A percentile compares a stretch with the other conserved stretches of the same genome.
phyloP scores from a whole-genome alignment of 768 basidiomycete genomes.

The Leccinum subgranulosum region DNA sequence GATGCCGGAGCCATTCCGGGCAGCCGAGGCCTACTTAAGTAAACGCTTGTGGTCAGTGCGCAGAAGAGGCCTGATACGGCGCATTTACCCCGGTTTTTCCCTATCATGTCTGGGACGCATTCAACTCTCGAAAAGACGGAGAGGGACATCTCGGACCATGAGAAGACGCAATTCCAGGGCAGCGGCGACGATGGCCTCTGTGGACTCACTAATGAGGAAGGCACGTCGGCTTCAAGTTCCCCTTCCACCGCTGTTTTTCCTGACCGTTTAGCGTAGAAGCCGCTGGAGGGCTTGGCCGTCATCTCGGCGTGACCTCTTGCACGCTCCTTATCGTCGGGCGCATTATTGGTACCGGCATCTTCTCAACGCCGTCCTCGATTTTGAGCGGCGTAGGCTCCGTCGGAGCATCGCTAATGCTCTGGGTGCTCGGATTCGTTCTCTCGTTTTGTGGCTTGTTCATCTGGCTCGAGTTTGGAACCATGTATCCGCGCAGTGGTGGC shows the following conservation, averaged over 20 bases:
- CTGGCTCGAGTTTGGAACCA: conserved; percentile 62
- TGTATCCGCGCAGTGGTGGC: conserved; percentile 60
- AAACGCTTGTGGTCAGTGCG: neutral
- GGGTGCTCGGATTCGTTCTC: conserved; percentile 58
- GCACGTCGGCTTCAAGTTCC: conserved; percentile 18
- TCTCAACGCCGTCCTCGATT: conserved; percentile 60
- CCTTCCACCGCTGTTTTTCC: neutral
- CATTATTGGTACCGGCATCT: conserved; percentile 65
- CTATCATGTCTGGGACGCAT: conserved; percentile 12
- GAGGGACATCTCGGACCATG: neutral
- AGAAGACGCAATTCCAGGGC: neutral
- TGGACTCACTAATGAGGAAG: conserved; percentile 49
- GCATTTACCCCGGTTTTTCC: neutral
- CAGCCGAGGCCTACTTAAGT: neutral
- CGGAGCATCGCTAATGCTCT: conserved; percentile 60
- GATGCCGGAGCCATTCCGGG: too few species aligned
- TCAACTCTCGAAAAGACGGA: neutral
- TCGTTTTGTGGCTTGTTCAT: conserved; percentile 60
- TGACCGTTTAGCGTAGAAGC: conserved; percentile 33
- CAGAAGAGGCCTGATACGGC: neutral
- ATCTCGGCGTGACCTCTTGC: conserved; percentile 54
- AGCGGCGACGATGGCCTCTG: conserved; percentile 34
- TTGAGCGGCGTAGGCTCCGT: conserved; percentile 53
- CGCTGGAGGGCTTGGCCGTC: conserved; percentile 56
- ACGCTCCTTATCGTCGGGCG: conserved; percentile 55